phyloP scores from a whole-genome alignment of 305 asterid genomes.

The Lippia alba region DNA sequence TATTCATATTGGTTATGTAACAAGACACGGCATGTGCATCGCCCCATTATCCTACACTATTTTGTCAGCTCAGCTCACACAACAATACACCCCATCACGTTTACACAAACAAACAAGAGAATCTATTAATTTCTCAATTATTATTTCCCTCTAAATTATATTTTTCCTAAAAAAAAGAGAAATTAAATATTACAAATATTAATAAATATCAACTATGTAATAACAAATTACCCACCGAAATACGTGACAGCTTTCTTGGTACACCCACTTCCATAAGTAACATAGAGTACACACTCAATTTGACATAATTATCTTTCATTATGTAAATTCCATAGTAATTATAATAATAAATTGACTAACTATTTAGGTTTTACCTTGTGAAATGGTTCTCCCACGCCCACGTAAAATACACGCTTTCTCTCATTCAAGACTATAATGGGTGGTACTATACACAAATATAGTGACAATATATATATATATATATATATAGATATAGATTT shows the following conservation, averaged over 20 bases:
- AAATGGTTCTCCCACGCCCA: conserved; percentile 26
- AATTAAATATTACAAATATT: neutral
- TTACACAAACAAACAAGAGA: conserved; percentile 17
- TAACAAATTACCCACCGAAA: too few species aligned
- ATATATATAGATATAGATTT: neutral
- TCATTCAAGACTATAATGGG: conserved; percentile 1
- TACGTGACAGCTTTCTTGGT: neutral
- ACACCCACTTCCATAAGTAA: conserved; percentile 24
- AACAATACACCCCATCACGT: conserved; percentile 41
- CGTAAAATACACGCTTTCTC: conserved; percentile 46
- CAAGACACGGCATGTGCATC: conserved; percentile 55
- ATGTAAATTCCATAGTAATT: conserved; percentile 12
- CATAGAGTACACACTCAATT: too few species aligned
- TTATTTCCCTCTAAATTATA: too few species aligned
- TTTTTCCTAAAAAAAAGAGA: neutral
- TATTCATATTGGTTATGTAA: conserved; percentile 13
- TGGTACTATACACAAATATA: neutral
- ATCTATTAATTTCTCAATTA: conserved; percentile 7
- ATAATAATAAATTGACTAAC: too few species aligned
- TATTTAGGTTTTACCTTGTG: neutral
- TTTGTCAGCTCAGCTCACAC: conserved; percentile 42
- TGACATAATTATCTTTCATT: neutral
- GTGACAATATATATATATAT: neutral
- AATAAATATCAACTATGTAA: conserved; percentile 9
- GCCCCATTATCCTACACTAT: conserved; percentile 39